phyloP scores from a whole-genome alignment of 768 basidiomycete genomes.

The Collybiopsis luxurians region DNA sequence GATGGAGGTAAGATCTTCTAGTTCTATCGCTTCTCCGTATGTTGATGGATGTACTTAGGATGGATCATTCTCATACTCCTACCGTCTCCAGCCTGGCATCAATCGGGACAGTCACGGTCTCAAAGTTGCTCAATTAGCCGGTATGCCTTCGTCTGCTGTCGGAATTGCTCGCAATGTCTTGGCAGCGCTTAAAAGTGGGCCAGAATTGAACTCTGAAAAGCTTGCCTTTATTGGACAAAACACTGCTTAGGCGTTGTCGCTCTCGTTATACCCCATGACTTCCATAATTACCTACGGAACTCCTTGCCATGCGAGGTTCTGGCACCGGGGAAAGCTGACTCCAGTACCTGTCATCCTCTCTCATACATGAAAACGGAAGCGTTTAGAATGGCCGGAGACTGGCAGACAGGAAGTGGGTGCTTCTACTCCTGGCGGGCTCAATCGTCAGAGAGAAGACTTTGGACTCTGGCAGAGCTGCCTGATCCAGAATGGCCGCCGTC shows the following conservation, averaged over 20 bases:
- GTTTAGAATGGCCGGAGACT: no score
- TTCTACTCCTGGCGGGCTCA: no score
- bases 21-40: background rate
- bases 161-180: constrained; percentile 58
- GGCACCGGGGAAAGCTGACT: no score
- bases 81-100: constrained; percentile 76
- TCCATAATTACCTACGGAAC: no score
- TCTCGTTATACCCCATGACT: background rate
- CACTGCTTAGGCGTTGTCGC: constrained; percentile 13
- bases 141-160: constrained; percentile 68
- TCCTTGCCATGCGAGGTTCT: no score
- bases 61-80: constrained; percentile 79
- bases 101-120: constrained; percentile 90
- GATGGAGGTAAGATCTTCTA: constrained; percentile 56
- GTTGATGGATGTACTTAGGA: constrained; percentile 41
- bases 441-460: no score
- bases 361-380: no score
- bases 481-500: no score
- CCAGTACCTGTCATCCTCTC: no score
- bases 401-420: no score
- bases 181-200: constrained; percentile 27
- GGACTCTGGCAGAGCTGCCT: no score
- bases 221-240: constrained; percentile 29
- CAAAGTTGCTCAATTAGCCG: constrained; percentile 85
- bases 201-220: constrained; percentile 20